Evolutionary conservation across 2,329 filamentous ascomycete genomes (phyloP), one percentile per base, ranked within the genome.

Genomic region (Chrysoporthe cubensis): DNA sequence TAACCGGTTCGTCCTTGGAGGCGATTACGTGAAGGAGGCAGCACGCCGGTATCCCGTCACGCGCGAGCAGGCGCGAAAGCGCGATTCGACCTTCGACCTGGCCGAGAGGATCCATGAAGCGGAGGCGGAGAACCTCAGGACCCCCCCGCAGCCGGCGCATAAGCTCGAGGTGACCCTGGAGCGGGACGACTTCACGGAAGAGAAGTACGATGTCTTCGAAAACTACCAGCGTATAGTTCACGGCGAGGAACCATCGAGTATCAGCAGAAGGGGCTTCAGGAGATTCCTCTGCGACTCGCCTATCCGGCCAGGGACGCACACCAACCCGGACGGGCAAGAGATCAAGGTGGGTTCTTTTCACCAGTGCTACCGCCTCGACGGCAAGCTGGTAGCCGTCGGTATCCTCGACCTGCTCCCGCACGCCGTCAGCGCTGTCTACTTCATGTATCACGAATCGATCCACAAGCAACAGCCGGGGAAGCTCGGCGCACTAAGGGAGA

Each of bases 391-490:
- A 34, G 92, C 92, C 2, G 85, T 96, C 71, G 90, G 90, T 0
- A 90, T 96, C 1, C 80, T 96, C 5, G 92, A 96, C 75, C 82
- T 96, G 9, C 81, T 96, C 1, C 92, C 92, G 0, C 82, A 92
- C 67, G 90, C 88, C 71, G 90, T 96, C 62, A 94, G 91, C 73
- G 90, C 90, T 4, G 92, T 96, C 13, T 96, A 96, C 79, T 93
- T 96, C 75, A 80, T 96, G 69, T 96, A 96, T 74, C 87, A 94
- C 74, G 88, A 90, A 74, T 91, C 91, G 71, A 88, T 93, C 64
- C 88, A 91, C 72, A 82, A 84, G 66, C 89, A 87, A 79, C 85
- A 85, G 34, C 90, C 92, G 42, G 92, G 92, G 1, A 96, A 95
- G 77, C 78, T 95, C 5, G 89, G 90, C 46, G 92, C 92, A 1